Evolutionary conservation across 345 rosid species (phyloP).

Genomic region (Kernera saxatilis): DNA sequence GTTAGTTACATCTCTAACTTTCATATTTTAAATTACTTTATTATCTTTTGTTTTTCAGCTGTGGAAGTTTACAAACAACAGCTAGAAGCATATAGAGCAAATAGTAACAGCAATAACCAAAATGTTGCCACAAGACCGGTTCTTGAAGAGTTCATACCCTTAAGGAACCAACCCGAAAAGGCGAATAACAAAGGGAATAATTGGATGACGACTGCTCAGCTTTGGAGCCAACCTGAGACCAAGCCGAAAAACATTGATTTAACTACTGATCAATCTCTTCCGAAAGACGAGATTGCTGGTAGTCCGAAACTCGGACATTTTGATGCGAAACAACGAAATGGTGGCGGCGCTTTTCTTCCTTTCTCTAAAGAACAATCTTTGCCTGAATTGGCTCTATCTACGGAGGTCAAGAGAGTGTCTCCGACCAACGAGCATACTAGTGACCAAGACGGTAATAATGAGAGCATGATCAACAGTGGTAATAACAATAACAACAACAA

Average conservation of each 20-base stretch:
- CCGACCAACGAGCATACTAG: slow-evolving; percentile 25
- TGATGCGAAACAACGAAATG: slow-evolving; percentile 65
- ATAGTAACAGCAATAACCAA: slow-evolving; percentile 32
- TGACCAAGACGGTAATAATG: slow-evolving; percentile 25
- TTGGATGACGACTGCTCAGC: slow-evolving; percentile 95
- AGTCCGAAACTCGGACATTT: slow-evolving; percentile 52
- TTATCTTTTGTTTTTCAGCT: slow-evolving; percentile 39
- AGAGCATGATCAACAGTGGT: slow-evolving; percentile 1
- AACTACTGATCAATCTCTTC: slow-evolving; percentile 14
- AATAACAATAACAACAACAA: slow-evolving; percentile 13
- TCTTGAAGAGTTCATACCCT: slow-evolving; percentile 96
- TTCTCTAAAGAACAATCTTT: slow-evolving; percentile 75
- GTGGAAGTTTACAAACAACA: slow-evolving; percentile 85
- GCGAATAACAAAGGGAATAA: slow-evolving; percentile 41
- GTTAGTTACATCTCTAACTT: slow-evolving; percentile 18
- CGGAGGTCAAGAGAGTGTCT: slow-evolving; percentile 49
- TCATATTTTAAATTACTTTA: slow-evolving; percentile 7
- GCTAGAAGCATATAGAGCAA: slow-evolving; percentile 58
- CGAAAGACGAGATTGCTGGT: slow-evolving; percentile 25
- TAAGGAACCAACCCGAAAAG: slow-evolving; percentile 52
- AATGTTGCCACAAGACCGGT: slow-evolving; percentile 43
- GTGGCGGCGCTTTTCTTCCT: slow-evolving; percentile 90
- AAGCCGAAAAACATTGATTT: slow-evolving; percentile 18
- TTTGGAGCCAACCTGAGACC: slow-evolving; percentile 76
- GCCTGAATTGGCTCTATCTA: slow-evolving; percentile 64